Base-by-base conservation (phyloP, 2,329 filamentous ascomycete species). In the Ceratocystis huliohia region DNA sequence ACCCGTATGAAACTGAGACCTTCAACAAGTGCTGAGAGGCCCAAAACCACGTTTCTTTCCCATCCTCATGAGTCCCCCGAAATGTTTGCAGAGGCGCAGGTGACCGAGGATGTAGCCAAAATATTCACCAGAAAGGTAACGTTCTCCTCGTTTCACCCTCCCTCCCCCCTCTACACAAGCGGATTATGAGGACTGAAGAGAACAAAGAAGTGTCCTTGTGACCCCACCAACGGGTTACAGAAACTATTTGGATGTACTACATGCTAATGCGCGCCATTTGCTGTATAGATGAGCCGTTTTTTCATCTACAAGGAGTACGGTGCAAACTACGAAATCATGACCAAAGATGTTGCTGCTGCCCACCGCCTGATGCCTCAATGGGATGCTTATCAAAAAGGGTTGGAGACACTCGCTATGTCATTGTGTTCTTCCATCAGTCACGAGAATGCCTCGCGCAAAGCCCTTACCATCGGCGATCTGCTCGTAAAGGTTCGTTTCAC, bases 261-360 rank as follows among this genome's bases (percentile, higher is more conserved):
- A 37, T 33, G 28, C 63, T 53, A 65, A 33, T 41, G 37, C 13
- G 50, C 45, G 22, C 48, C 33, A 56, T 22, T 53, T 65, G 20
- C 8, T 48, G 8, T 20, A 25, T 46, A 96, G 89, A 87, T 95
- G 77, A 83, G 84, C 68, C 85, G 86, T 0, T 94, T 97, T 76
- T 88, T 89, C 73, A 80, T 88, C 63, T 99, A 99, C 73, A 89
- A 96, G 76, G 89, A 96, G 71, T 99, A 96, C 74, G 89, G 89
- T 45, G 88, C 88, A 64, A 93, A 93, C 73, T 96, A 94, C 74
- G 90, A 95, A 70, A 81, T 91, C 70, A 88, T 96, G 79, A 85
- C 88, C 61, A 85, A 88, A 69, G 90, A 96, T 69, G 78, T 95
- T 45, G 84, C 86, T 44, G 81, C 86, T 30, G 81, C 87, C 17